Base-by-base conservation (phyloP, 2,329 filamentous ascomycete species). In the Talaromyces piceae region DNA sequence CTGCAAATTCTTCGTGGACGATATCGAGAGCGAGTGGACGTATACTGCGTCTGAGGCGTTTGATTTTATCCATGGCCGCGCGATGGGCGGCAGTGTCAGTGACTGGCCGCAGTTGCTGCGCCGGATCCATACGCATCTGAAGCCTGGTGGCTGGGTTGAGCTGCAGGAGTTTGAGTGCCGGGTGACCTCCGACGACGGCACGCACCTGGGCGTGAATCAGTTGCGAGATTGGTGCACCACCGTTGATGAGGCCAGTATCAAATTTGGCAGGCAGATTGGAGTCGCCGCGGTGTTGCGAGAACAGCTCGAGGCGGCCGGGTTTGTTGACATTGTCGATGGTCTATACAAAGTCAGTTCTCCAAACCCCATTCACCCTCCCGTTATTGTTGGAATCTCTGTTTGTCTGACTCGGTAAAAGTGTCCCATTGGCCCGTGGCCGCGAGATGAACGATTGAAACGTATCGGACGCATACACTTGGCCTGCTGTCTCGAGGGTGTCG, bases 1-100 rank as follows among this genome's bases (percentile, higher is more conserved):
- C 41, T 59, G 74, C 1, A 57, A 60, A 4, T 76, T 76, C 54
- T 67, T 70, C 8, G 74, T 64, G 22, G 61, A 62, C 25, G 61
- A 63, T 44, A 57, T 55, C 39, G 61, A 64, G 41, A 51, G 57
- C 31, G 57, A 59, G 6, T 64, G 61, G 61, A 54, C 56, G 2
- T 64, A 61, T 45, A 48, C 49, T 68, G 55, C 70, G 67, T 56
- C 68, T 18, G 51, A 57, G 33, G 18, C 45, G 5, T 64, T 64
- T 47, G 61, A 63, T 45, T 60, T 54, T 37, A 61, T 63, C 30
- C 61, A 60, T 43, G 56, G 57, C 37, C 59, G 60, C n/a, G 58
- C 56, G 28, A 56, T 63, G 54, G 57, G 54, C 28, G 61, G 60
- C 9, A 56, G 57, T 26, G 62, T 64, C 28, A 23, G 45, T 3